phyloP scores from a whole-genome alignment of 345 rosid genomes.

The Citrus inodora region DNA sequence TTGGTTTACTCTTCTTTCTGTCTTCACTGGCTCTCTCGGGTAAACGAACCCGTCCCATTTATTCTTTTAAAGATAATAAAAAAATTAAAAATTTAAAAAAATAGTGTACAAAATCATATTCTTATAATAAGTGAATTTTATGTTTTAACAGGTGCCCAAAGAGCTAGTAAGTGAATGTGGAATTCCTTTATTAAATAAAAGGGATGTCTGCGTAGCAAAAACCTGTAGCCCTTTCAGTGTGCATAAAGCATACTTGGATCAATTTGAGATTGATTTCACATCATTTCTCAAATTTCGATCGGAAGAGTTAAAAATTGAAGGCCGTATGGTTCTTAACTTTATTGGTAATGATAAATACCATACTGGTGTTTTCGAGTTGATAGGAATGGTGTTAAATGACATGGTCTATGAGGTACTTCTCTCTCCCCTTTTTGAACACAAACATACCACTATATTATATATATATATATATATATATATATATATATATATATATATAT shows the following conservation, averaged over 20 bases:
- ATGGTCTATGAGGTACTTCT: not conserved
- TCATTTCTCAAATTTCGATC: not conserved
- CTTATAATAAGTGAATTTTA: not conserved
- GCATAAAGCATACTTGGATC: not conserved
- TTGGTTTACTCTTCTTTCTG: slow-evolving; percentile 22
- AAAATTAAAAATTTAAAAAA: too few relatives aligned
- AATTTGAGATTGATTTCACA: not conserved
- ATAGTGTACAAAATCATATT: not conserved
- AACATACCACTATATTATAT: too few relatives aligned
- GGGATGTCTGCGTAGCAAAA: not conserved
- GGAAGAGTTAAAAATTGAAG: not conserved
- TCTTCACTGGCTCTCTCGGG: slow-evolving; percentile 21
- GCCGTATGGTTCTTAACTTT: not conserved
- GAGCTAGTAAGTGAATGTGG: not conserved
- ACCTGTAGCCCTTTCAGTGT: not conserved
- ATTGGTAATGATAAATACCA: not conserved
- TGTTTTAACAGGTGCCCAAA: not conserved
- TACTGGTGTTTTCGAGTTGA: not conserved
- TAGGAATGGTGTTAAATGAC: not conserved
- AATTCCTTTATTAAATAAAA: not conserved
- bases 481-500: too few relatives aligned
- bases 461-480: too few relatives aligned
- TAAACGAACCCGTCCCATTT: not conserved
- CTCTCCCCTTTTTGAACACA: not conserved
- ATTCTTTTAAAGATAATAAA: too few relatives aligned